phyloP scores from a whole-genome alignment of 2,329 filamentous ascomycete genomes.

The Cladosporium sp. region DNA sequence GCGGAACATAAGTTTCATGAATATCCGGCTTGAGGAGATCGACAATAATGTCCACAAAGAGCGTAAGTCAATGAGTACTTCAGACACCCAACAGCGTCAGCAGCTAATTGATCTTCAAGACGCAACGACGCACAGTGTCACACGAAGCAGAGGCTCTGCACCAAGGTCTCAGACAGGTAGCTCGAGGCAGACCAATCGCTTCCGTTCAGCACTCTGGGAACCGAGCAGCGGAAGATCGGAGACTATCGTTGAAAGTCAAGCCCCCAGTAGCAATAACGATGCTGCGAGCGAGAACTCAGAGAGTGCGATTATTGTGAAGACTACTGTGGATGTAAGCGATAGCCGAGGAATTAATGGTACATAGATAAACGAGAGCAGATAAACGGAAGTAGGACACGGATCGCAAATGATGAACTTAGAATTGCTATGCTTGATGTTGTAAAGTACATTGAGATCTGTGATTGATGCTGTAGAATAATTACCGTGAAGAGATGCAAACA shows the following conservation, averaged over 20 bases:
- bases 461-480: too few relatives aligned
- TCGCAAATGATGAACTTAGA: too few relatives aligned
- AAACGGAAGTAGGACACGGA: too few relatives aligned
- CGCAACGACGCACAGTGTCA: neutral
- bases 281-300: conserved; percentile 22
- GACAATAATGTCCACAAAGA: conserved; percentile 13
- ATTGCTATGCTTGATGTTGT: too few relatives aligned
- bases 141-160: neutral
- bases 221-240: neutral
- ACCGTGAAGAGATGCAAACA: too few relatives aligned
- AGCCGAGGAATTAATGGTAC: neutral
- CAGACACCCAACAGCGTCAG: neutral
- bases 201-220: neutral
- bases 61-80: neutral
- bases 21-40: conserved; percentile 17
- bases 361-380: neutral
- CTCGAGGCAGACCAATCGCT: neutral
- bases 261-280: conserved; percentile 23
- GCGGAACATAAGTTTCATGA: conserved; percentile 25
- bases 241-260: neutral
- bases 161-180: neutral
- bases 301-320: neutral
- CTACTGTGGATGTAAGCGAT: neutral
- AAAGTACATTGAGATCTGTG: too few relatives aligned
- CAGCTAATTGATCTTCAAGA: neutral